phyloP scores from a whole-genome alignment of 108 stramenopile genomes.

The Chaetoceros muelleri region DNA sequence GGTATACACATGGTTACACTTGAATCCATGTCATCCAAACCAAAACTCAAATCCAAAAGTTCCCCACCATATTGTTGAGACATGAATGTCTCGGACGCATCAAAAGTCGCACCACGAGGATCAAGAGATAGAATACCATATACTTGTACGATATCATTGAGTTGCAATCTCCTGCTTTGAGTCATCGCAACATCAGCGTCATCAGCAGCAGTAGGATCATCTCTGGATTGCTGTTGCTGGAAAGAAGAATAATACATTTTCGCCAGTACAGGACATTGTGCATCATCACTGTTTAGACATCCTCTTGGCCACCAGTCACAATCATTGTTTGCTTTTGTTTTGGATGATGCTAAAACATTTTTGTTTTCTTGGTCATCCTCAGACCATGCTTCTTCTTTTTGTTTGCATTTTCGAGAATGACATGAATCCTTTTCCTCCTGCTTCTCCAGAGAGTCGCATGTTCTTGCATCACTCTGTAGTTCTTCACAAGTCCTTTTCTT shows the following conservation, averaged over 20 bases:
- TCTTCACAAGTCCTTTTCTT: not conserved
- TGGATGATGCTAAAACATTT: not conserved
- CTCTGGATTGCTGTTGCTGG: not conserved
- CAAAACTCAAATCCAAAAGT: not conserved
- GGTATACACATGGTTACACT: conserved; percentile 9
- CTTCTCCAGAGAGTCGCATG: not conserved
- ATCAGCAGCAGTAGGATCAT: too few species aligned
- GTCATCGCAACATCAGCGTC: not conserved
- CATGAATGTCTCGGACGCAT: not conserved
- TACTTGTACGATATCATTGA: conserved; percentile 46
- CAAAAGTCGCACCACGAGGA: conserved; percentile 28
- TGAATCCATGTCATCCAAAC: not conserved
- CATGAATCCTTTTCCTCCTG: not conserved
- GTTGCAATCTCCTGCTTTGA: conserved; percentile 3
- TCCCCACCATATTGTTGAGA: not conserved
- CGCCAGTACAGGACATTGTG: conserved; percentile 30
- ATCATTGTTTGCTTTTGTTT: not conserved
- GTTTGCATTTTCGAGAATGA: conserved; percentile 5
- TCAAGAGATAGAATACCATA: conserved; percentile 32
- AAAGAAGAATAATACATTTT: conserved; percentile 43
- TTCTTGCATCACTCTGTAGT: too few species aligned
- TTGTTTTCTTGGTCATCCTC: not conserved
- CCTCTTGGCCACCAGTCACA: conserved; percentile 8
- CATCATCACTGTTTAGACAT: conserved; percentile 3
- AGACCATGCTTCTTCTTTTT: not conserved